phyloP scores from a whole-genome alignment of 805 yeast species.

The Ogataea neopini region DNA sequence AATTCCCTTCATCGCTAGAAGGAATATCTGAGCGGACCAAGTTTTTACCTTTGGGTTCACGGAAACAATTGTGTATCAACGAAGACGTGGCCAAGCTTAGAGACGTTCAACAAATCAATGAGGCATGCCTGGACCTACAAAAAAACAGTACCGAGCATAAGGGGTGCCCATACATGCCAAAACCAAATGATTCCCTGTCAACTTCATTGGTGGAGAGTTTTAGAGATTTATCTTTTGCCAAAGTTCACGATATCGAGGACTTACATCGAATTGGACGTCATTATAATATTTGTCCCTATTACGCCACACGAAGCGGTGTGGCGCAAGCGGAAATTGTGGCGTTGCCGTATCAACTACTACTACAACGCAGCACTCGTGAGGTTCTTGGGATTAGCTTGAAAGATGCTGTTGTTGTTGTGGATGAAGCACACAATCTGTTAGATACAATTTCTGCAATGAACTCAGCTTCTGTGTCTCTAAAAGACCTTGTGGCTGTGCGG shows the following conservation, averaged over 20 bases:
- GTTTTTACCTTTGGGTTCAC: conserved; percentile 74
- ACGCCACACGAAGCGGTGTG: conserved; percentile 61
- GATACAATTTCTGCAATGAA: conserved; percentile 73
- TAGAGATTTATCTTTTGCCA: conserved; percentile 54
- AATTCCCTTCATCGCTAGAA: conserved; percentile 61
- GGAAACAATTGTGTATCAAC: conserved; percentile 83
- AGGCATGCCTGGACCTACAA: conserved; percentile 76
- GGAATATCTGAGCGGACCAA: conserved; percentile 54
- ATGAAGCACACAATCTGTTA: conserved; percentile 88
- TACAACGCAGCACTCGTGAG: conserved; percentile 61
- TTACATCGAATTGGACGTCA: conserved; percentile 58
- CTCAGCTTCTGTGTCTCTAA: conserved; percentile 56
- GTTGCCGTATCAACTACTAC: conserved; percentile 78
- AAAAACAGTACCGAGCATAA: conserved; percentile 29
- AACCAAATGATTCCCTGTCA: conserved; percentile 33
- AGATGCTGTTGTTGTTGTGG: conserved; percentile 73
- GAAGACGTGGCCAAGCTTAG: conserved; percentile 52
- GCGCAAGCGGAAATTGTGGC: conserved; percentile 72
- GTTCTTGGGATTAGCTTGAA: conserved; percentile 58
- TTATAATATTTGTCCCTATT: conserved; percentile 75
- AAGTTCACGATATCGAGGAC: conserved; percentile 79
- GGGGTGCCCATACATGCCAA: conserved; percentile 45
- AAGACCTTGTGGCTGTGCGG: conserved; percentile 48
- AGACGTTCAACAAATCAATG: conserved; percentile 63
- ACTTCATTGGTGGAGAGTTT: conserved; percentile 42